phyloP scores from a whole-genome alignment of 306 rosid genomes.

The Rubus idaeus region DNA sequence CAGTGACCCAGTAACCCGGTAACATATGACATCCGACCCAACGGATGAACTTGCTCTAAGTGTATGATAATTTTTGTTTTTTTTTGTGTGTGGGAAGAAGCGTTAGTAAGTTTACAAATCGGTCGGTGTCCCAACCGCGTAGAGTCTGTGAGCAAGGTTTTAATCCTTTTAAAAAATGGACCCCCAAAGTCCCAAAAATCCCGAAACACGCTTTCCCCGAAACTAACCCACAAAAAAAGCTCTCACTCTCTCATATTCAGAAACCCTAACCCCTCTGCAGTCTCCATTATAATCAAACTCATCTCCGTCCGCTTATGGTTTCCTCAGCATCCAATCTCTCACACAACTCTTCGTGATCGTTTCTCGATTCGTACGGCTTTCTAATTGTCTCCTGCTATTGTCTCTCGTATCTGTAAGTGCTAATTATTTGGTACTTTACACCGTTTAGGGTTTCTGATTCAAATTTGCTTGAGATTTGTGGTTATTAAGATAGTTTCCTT shows the following conservation, averaged over 20 bases:
- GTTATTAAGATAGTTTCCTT: background rate
- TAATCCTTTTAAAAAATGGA: too few species aligned
- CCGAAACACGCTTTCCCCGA: conserved; percentile 1
- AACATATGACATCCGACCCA: too few species aligned
- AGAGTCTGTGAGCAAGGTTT: too few species aligned
- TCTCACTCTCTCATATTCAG: background rate
- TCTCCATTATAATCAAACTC: background rate
- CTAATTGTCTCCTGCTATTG: conserved; percentile 1
- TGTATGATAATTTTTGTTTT: too few species aligned
- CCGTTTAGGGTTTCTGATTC: background rate
- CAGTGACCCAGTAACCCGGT: too few species aligned
- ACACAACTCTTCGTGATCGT: background rate
- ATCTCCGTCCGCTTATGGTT: background rate
- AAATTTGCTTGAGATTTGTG: background rate
- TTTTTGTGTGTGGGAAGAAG: too few species aligned
- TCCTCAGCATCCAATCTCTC: background rate
- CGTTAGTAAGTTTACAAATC: too few species aligned
- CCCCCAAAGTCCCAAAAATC: background rate
- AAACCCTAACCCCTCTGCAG: conserved; percentile 2
- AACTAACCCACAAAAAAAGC: background rate
- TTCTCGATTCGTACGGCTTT: background rate
- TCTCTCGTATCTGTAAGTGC: background rate
- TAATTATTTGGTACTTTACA: too few species aligned
- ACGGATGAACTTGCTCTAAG: too few species aligned
- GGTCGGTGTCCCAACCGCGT: too few species aligned